phyloP scores from a whole-genome alignment of 352 stramenopile species.

The Globisporangium irregulare region DNA sequence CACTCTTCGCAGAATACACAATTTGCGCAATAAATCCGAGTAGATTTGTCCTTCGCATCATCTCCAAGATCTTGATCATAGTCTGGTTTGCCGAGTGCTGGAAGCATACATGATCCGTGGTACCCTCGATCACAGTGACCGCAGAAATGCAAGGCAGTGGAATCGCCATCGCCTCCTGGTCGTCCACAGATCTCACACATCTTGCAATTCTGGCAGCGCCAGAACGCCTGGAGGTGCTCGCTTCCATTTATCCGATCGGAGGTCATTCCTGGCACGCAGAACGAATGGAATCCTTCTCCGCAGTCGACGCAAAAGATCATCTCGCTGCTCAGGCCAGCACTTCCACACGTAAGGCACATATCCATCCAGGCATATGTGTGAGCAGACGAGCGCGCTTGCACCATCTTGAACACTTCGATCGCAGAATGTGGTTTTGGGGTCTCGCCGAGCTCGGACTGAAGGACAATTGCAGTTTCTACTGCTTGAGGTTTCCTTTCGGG shows the following conservation, averaged over 20 bases:
- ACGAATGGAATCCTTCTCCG: constrained; percentile 93
- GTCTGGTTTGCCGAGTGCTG: constrained; percentile 27
- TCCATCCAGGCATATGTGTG: constrained; percentile 91
- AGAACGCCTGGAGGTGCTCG: constrained; percentile 68
- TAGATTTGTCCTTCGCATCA: constrained; percentile 1
- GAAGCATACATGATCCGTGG: constrained; percentile 49
- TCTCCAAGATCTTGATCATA: constrained; percentile 16
- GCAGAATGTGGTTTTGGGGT: constrained; percentile 54
- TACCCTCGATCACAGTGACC: constrained; percentile 53
- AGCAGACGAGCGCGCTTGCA: constrained; percentile 74
- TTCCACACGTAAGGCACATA: constrained; percentile 89
- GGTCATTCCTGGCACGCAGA: constrained; percentile 75
- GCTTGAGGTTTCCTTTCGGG: constrained; percentile 5
- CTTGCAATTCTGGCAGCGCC: constrained; percentile 95
- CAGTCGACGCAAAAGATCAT: constrained; percentile 97
- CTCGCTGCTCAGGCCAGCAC: constrained; percentile 62
- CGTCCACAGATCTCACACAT: constrained; percentile 93
- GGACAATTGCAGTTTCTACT: constrained; percentile 21
- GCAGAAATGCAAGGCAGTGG: constrained; percentile 29
- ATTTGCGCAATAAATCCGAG: constrained; percentile 55
- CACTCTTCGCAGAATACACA: constrained; percentile 70
- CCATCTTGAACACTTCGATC: constrained; percentile 66
- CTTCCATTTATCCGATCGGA: constrained; percentile 29
- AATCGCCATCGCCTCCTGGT: constrained; percentile 30
- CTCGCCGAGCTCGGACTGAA: constrained; percentile 64